A percentile compares a stretch with the other conserved stretches of the same genome.
Evolutionary conservation across 441 rosid genomes (phyloP).

Genomic region (Populus hybrid): DNA sequence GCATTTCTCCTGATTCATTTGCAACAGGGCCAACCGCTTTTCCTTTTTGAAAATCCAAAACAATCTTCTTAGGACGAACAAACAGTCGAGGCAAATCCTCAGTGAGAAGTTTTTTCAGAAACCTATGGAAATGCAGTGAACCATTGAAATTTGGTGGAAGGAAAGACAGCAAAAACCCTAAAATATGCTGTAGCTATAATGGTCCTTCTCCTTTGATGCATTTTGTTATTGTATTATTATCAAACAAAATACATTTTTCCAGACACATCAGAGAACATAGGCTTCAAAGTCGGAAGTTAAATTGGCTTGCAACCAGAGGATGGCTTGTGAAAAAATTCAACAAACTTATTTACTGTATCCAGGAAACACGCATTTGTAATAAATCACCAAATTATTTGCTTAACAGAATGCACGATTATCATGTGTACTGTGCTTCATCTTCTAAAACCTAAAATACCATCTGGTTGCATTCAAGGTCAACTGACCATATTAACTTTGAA

Average conservation of each 20-base stretch:
- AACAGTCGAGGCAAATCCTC: conserved; percentile 87
- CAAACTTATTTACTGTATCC: not conserved
- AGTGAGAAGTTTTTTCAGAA: conserved; percentile 87
- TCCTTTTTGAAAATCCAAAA: conserved; percentile 91
- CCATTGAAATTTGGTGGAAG: not conserved
- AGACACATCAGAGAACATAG: not conserved
- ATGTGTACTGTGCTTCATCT: not conserved
- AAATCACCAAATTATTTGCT: not conserved
- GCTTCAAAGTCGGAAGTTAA: not conserved
- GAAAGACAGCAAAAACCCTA: not conserved
- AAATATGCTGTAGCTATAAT: not conserved
- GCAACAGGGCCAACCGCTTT: conserved; percentile 84
- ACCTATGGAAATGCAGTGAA: conserved; percentile 43
- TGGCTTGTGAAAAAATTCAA: not conserved
- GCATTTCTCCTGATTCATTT: conserved; percentile 73
- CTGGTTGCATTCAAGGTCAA: not conserved
- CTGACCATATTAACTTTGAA: not conserved
- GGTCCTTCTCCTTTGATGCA: not conserved
- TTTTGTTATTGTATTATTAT: not conserved
- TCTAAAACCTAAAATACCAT: not conserved
- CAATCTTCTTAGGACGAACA: conserved; percentile 96
- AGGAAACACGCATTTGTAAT: not conserved
- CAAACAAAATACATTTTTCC: not conserved
- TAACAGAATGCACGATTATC: not conserved
- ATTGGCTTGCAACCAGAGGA: not conserved